These are phyloP conservation scores for Fusarium hostae DNA, from an alignment of 2,329 filamentous ascomycete genomes.

Conservation along the genomic window DNA sequence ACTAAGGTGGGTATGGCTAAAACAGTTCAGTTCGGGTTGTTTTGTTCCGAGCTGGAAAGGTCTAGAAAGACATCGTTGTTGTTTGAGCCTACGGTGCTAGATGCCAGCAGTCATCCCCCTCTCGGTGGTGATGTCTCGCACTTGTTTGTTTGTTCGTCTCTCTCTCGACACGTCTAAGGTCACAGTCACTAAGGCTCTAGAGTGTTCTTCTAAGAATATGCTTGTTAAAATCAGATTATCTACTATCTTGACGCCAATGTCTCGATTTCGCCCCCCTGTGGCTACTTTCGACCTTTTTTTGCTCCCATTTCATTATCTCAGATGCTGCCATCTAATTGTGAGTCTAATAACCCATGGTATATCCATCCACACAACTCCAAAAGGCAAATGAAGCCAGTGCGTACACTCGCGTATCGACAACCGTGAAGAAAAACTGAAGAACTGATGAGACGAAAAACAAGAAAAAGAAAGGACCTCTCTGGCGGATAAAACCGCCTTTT, in stretches of 20 bases:
- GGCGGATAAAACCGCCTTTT: conserved; percentile 29
- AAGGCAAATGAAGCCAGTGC: not conserved
- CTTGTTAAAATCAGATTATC: conserved; percentile 19
- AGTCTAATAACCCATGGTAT: conserved; percentile 39
- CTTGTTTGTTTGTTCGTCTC: not conserved
- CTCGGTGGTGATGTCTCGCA: not conserved
- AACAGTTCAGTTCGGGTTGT: not conserved
- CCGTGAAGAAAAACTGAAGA: conserved; percentile 9
- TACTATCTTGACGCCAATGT: conserved; percentile 28
- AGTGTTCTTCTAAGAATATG: not conserved
- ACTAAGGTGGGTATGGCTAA: not conserved
- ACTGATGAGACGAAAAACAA: conserved; percentile 22
- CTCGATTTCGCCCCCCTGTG: conserved; percentile 25
- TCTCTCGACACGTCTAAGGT: not conserved
- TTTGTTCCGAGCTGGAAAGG: not conserved
- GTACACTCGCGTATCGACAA: not conserved
- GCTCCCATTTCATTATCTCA: conserved; percentile 7
- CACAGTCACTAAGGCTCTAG: not conserved
- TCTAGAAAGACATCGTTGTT: not conserved
- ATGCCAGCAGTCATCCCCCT: not conserved
- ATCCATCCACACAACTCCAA: conserved; percentile 16
- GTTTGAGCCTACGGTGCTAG: not conserved
- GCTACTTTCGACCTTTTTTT: conserved; percentile 26
- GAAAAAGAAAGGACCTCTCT: conserved; percentile 19
- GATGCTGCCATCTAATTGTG: conserved; percentile 24